phyloP scores from a whole-genome alignment of 331 rosid species.

The Malus hybrid region DNA sequence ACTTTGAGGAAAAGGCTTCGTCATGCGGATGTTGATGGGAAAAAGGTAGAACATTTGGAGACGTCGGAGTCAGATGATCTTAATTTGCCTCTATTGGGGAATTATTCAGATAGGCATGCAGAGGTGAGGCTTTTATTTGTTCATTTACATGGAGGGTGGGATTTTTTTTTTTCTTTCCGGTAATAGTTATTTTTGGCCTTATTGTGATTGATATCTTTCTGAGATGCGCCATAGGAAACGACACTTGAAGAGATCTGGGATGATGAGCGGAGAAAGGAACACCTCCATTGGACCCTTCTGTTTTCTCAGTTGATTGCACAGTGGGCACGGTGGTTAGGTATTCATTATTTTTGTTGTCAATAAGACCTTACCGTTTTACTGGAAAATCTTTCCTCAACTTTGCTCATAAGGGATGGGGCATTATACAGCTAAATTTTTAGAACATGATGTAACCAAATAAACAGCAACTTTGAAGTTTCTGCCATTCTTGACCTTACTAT shows the following conservation, averaged over 20 bases:
- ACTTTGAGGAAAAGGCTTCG: conserved; percentile 77
- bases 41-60: conserved; percentile 48
- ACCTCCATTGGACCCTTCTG: conserved; percentile 69
- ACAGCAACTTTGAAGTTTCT: background rate
- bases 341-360: background rate
- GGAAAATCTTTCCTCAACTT: background rate
- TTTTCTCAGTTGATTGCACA: conserved; percentile 74
- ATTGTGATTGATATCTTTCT: background rate
- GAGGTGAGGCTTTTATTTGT: conserved; percentile 33
- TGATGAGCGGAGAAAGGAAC: conserved; percentile 70
- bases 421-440: background rate
- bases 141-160: background rate
- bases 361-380: background rate
- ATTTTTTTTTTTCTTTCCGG: background rate
- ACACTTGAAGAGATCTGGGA: conserved; percentile 59
- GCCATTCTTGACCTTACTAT: background rate
- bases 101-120: conserved; percentile 21
- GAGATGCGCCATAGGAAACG: conserved; percentile 21
- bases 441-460: background rate
- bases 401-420: background rate
- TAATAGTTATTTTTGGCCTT: background rate
- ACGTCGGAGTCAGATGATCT: conserved; percentile 43
- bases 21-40: conserved; percentile 80
- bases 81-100: conserved; percentile 61
- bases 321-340: conserved; percentile 96